A percentile compares a stretch with the other conserved stretches of the same genome.
These are phyloP conservation scores for Termitomyces sp. DNA, from an alignment of 768 basidiomycete genomes.

Conservation along the genomic window DNA sequence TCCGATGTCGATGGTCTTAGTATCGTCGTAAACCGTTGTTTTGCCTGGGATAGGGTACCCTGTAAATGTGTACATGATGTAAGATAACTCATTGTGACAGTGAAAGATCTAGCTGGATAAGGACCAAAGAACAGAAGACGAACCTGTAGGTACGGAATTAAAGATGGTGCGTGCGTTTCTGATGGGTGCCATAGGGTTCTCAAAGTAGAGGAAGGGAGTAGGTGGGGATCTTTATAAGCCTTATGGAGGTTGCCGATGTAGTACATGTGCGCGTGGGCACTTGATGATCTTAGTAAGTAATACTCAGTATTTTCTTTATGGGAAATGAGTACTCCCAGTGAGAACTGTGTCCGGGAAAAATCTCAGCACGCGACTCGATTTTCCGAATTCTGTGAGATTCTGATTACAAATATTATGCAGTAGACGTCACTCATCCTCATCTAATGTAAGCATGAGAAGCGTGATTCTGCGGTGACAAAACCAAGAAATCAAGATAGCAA, in stretches of 20 bases:
- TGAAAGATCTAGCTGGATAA: background rate
- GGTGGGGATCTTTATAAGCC: background rate
- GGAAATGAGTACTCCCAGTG: no score
- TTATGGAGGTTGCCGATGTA: background rate
- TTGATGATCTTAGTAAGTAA: no score
- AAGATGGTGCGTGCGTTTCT: slow-evolving; percentile 5
- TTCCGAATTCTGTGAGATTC: no score
- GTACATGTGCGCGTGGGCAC: background rate
- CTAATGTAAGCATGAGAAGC: no score
- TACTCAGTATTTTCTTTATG: no score
- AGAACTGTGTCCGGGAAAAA: no score
- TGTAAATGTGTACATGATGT: slow-evolving; percentile 6
- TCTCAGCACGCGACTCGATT: no score
- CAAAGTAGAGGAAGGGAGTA: background rate
- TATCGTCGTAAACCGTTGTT: slow-evolving; percentile 42
- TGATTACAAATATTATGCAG: no score
- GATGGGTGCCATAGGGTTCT: background rate
- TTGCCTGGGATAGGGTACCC: slow-evolving; percentile 43
- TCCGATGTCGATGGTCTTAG: slow-evolving; percentile 47
- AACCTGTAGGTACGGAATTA: slow-evolving; percentile 3
- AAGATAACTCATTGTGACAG: background rate
- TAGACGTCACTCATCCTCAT: no score
- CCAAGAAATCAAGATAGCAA: no score
- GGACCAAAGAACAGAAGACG: background rate
- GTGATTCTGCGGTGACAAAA: no score